Conservation (phyloP, 2,329 filamentous ascomycete genomes). For the Trichoderma lentiforme region DNA sequence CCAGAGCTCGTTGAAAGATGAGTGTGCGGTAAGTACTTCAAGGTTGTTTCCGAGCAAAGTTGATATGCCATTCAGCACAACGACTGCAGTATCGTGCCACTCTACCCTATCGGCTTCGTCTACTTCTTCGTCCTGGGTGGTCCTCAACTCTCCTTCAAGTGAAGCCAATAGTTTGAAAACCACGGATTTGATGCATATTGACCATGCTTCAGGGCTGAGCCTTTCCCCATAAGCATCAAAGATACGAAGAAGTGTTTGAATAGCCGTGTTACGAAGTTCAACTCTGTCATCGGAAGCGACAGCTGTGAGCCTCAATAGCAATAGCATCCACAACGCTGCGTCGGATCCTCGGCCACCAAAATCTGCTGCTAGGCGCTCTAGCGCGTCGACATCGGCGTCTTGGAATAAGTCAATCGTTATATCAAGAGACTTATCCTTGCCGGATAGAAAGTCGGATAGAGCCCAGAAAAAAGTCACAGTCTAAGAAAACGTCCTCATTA, state of each 20-base stretch:
- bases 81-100: conserved; percentile 72
- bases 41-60: conserved; percentile 74
- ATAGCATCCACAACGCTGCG: conserved; percentile 73
- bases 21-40: conserved; percentile 63
- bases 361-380: conserved; percentile 57
- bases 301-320: conserved; percentile 67
- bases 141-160: conserved; percentile 57
- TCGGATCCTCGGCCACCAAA: conserved; percentile 59
- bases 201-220: conserved; percentile 75
- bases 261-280: conserved; percentile 80
- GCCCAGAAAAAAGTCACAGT: conserved; percentile 97
- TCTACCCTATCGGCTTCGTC: conserved; percentile 48
- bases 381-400: conserved; percentile 48
- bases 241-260: conserved; percentile 86
- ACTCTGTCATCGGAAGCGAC: conserved; percentile 69
- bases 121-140: conserved; percentile 35
- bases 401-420: conserved; percentile 56
- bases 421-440: conserved; percentile 54
- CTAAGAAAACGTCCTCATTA: conserved; percentile 36
- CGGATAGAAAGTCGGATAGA: conserved; percentile 79
- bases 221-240: conserved; percentile 88
- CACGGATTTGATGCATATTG: conserved; percentile 74
- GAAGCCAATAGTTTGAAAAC: conserved; percentile 74
- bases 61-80: conserved; percentile 70
- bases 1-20: conserved; percentile 72